These are phyloP conservation scores for Turnera subulata DNA, from an alignment of 345 rosid genomes.

Conservation along the genomic window DNA sequence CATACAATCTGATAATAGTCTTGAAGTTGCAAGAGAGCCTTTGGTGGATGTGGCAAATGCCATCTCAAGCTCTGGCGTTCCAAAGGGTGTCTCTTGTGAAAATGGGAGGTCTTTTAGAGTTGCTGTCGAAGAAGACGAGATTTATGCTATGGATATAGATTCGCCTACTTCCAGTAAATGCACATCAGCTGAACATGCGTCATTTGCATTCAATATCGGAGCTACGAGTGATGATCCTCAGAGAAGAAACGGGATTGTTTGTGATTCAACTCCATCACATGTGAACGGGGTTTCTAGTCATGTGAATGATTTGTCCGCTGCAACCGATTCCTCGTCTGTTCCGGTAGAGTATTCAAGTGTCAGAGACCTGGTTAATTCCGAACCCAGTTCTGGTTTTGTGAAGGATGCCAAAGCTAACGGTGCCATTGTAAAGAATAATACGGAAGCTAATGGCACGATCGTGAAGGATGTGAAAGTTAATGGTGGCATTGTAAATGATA, in stretches of 20 bases:
- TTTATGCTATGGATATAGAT: neutral
- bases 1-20: constrained; percentile 14
- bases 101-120: constrained; percentile 18
- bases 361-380: neutral
- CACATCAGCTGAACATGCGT: neutral
- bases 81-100: constrained; percentile 24
- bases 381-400: constrained; percentile 4
- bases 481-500: neutral
- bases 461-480: constrained; percentile 14
- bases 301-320: constrained; percentile 4
- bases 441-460: neutral
- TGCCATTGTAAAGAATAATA: constrained; percentile 10
- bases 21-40: constrained; percentile 8
- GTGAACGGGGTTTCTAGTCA: constrained; percentile 8
- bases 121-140: constrained; percentile 14
- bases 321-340: constrained; percentile 10
- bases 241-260: constrained; percentile 7
- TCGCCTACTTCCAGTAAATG: neutral
- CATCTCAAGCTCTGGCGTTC: constrained; percentile 9
- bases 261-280: constrained; percentile 18
- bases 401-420: constrained; percentile 18
- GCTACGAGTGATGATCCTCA: neutral
- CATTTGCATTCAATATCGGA: neutral
- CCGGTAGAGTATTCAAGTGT: constrained; percentile 10
- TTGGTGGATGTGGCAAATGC: neutral